Evolutionary conservation across 179 eudicot genomes (phyloP), one percentile per base, ranked within the genome.

Genomic region (Kewa caespitosa): DNA sequence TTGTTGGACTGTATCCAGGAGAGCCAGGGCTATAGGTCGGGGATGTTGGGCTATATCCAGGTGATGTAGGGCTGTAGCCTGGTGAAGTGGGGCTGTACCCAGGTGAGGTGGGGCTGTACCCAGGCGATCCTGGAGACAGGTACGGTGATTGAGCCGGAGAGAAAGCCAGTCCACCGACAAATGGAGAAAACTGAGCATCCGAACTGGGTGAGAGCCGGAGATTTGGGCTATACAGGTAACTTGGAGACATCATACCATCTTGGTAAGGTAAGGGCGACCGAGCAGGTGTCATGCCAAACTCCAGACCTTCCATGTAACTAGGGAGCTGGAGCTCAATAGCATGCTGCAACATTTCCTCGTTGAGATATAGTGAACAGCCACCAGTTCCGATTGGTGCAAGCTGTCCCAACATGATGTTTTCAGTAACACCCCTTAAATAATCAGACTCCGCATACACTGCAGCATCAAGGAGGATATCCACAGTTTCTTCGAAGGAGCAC

Each of bases 401-500:
- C 82, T 96, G 99, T 34, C 99, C 99, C 74, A 96, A 75, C 93
- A 96, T 96, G 41, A 96, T 96, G 67, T 96, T 96, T 79, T 96
- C 99, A 14, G 99, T 94, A 31, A 96, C 99, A 22, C 99, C 99
- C 75, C 90, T 82, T 74, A 96, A 81, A 81, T 83, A 69, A 78
- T 96, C 99, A 1, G 93, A 87, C 70, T 96, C 99, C 0, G 99
- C 99, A 82, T 86, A 90, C 7, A 92, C 96, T 78, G 99, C 98
- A 83, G 97, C 98, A 82, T 94, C 99, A 38, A 96, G 93, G 69
- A 96, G 98, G 82, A 96, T 96, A 81, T 94, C 99, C 66, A 96
- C 99, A n/a, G 99, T 96, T 84, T 96, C 99, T 83, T 96, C 99
- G 80, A 96, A 96, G 23, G 99, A 96, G 85, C 98, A 94, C 74